Base-by-base conservation (phyloP, 2,329 filamentous ascomycete genomes). In the Diaporthe ampelina region DNA sequence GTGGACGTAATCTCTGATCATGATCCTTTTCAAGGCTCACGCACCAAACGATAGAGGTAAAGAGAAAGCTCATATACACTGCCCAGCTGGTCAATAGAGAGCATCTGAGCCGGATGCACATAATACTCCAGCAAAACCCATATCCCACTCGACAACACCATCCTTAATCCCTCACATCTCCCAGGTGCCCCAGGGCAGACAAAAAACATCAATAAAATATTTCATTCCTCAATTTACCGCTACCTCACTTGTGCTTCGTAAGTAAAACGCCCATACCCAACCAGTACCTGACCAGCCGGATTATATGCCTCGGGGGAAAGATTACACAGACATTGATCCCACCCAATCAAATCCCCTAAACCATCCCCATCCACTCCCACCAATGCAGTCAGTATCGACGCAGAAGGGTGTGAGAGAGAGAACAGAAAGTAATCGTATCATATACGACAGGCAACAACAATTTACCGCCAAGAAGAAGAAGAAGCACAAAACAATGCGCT, bases 271-370 rank as follows among this genome's bases (percentile, higher is more conserved):
- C 45, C 48, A 17, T 10, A 19, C 32, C 63, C 21, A 48, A 45
- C 63, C 48, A 68, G 63, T 68, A 21, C 63, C 63, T 54, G 63
- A 68, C 63, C 48, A 68, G 63, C 63, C 63, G 63, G 63, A 21
- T 54, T 26, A 54, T 68, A 68, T 68, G 45, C 45, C 63, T 4
- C 4, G n/a, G 37, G 37, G 4, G 11, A 40, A 54, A 54, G n/a
- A 54, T 50, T 54, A 58, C 9, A n/a, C 21, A 54, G 32, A 52
- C 29, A 52, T 24, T 7, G 19, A 37, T 11, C 40, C 63, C 50
- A 26, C 26, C 26, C 29, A 17, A 40, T 2, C 26, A 29, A 29
- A 43, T 37, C 37, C 8, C 37, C 37, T 13, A 37, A 50, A 35
- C 29, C 54, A 35, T n/a, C 19, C 29, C 63, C 48, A 24, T 17